Percentiles rank a stretch among this genome's conserved stretches.
Evolutionary conservation across 805 yeast species (phyloP).

Genomic region (Lipomyces lipofer): DNA sequence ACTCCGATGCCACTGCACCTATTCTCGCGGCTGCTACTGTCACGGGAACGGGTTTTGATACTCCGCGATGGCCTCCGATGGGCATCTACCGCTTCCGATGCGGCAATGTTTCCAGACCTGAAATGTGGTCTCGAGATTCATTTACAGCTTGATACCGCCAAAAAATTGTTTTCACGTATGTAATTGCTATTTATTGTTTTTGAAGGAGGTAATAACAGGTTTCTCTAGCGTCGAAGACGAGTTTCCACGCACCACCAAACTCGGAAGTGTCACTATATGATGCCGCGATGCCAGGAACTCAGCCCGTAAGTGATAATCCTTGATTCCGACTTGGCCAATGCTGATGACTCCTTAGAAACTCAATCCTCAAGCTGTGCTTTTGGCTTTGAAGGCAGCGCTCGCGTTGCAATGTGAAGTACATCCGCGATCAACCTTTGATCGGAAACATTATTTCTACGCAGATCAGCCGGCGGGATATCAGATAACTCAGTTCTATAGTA

Average conservation of each 20-base stretch:
- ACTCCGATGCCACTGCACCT: too few relatives aligned
- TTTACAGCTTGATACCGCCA: slow-evolving; percentile 74
- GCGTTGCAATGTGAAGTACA: slow-evolving; percentile 65
- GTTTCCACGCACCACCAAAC: slow-evolving; percentile 58
- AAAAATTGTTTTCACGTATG: slow-evolving; percentile 70
- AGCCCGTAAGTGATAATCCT: slow-evolving; percentile 51
- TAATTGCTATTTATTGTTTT: slow-evolving; percentile 30
- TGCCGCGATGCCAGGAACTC: slow-evolving; percentile 88
- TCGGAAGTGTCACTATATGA: slow-evolving; percentile 74
- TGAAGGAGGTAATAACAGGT: too few relatives aligned
- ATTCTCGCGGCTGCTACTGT: too few relatives aligned
- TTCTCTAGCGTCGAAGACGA: slow-evolving; percentile 43
- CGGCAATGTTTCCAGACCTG: slow-evolving; percentile 37
- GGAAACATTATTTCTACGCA: slow-evolving; percentile 94
- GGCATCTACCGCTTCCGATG: slow-evolving; percentile 1
- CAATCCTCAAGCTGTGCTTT: slow-evolving; percentile 69
- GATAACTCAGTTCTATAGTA: slow-evolving; percentile 76
- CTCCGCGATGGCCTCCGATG: neutral
- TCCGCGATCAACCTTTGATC: slow-evolving; percentile 67
- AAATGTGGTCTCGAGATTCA: slow-evolving; percentile 93
- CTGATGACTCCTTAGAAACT: slow-evolving; percentile 43
- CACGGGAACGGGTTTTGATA: too few relatives aligned
- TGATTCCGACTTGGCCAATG: neutral
- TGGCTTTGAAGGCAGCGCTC: slow-evolving; percentile 70
- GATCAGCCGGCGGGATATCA: slow-evolving; percentile 97